Conservation (phyloP, 345 rosid species). For the Boechera stricta region DNA sequence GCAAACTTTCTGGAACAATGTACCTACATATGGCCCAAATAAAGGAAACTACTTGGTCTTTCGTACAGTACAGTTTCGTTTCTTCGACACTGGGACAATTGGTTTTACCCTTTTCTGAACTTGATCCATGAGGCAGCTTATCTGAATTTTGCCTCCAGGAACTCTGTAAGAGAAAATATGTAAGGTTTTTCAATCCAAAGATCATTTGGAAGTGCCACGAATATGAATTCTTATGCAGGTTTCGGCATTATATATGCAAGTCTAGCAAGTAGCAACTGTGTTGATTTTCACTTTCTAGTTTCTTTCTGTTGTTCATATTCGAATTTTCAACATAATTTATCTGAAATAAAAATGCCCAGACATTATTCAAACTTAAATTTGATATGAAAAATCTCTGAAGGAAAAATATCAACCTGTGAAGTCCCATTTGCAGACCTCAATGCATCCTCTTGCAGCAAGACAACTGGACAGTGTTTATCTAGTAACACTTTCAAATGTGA, state of each 20-base stretch:
- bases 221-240: conserved; percentile 8
- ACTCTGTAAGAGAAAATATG: conserved; percentile 47
- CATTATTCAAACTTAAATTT: neutral
- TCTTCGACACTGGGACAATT: conserved; percentile 39
- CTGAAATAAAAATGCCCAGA: neutral
- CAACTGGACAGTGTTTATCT: conserved; percentile 66
- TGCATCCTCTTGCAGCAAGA: conserved; percentile 49
- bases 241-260: neutral
- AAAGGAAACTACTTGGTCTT: conserved; percentile 72
- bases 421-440: conserved; percentile 16
- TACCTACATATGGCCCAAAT: conserved; percentile 80
- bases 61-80: conserved; percentile 58
- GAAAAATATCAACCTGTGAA: conserved; percentile 35
- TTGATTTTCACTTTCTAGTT: neutral
- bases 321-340: neutral
- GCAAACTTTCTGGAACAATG: conserved; percentile 70
- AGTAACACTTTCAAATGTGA: conserved; percentile 64
- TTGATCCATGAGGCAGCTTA: conserved; percentile 33
- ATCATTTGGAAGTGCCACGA: conserved; percentile 18
- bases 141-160: conserved; percentile 22
- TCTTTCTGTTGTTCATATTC: neutral
- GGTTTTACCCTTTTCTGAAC: conserved; percentile 24
- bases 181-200: conserved; percentile 5
- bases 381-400: neutral
- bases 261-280: conserved; percentile 7